These are phyloP conservation scores for Pogostemon cablin DNA, from an alignment of 257 asterid species.

Conservation along the genomic window DNA sequence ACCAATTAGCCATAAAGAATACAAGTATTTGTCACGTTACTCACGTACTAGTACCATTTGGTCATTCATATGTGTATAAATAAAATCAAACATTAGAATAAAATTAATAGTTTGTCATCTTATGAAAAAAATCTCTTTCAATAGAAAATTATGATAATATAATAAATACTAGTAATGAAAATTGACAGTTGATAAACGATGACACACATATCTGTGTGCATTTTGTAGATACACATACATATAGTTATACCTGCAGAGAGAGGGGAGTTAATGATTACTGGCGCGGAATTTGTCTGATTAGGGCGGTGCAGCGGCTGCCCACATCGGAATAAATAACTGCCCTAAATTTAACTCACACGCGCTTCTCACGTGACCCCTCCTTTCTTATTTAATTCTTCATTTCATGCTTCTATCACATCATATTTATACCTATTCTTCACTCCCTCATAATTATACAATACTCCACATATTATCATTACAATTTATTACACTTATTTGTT, in stretches of 20 bases:
- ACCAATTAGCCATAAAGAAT: too few species aligned
- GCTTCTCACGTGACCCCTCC: conserved; percentile 31
- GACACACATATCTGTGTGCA: too few species aligned
- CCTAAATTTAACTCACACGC: conserved; percentile 22
- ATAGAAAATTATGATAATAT: too few species aligned
- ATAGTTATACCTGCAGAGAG: not conserved
- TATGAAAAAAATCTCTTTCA: too few species aligned
- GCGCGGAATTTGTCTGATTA: conserved; percentile 30
- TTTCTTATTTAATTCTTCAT: not conserved
- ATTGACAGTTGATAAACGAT: too few species aligned
- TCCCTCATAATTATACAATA: too few species aligned
- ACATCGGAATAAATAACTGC: conserved; percentile 13
- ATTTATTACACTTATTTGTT: not conserved
- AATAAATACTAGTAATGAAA: too few species aligned
- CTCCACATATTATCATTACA: not conserved
- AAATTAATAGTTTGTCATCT: too few species aligned
- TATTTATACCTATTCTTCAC: conserved; percentile 9
- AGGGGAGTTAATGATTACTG: conserved; percentile 30
- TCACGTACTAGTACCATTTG: too few species aligned
- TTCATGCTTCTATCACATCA: conserved; percentile 23
- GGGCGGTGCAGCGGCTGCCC: conserved; percentile 36
- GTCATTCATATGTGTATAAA: too few species aligned
- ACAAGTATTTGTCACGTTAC: too few species aligned
- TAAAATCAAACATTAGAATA: too few species aligned
- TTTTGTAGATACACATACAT: not conserved